Base-by-base conservation (phyloP, 331 rosid species). In the Quercus phellos region DNA sequence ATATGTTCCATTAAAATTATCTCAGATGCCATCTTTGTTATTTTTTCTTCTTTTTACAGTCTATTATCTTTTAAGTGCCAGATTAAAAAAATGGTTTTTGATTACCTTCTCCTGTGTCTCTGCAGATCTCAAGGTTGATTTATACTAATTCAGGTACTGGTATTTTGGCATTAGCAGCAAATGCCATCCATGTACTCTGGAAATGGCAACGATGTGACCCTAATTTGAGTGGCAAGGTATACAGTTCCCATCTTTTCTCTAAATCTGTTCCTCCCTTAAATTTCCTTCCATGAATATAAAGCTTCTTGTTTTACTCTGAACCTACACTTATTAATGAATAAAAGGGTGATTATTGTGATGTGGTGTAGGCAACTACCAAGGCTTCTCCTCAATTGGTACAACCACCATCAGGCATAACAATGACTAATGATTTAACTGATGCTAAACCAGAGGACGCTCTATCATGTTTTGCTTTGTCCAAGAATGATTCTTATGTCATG, bases 381-480 rank as follows among this genome's bases (percentile, higher is more conserved):
- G 73, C 77, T 73, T 24, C 78, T 61, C 94, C 92, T 64, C 80
- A 78, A 34, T 77, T 86, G 0, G 16, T 79, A 74, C 87, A 83
- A 55, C 88, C 84, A 5, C 13, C 84, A 46, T 78, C 85, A 43
- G 90, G 92, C 79, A 53, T 71, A 21, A 53, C 73, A 50, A 88
- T 88, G 94, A 83, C 77, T 69, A 90, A 90, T 71, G 92, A 90
- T 69, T 59, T 90, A 26, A 82, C 81, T 56, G 81, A 79, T 61
- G 72, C 80, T 69, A 85, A 78, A 54, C 74, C 87, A 4, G 88
- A 75, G 35, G 83, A 81, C 35, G 75, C 90, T 61, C 76, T 73
- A 18, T 85, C 87, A n/a, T 86, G 92, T 84, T 81, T 86, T 55
- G 90, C 94, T 74, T 60, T 88, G 76, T 88, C 92, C 75, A 90